Conservation (phyloP, 768 basidiomycete genomes). For the Leccinum truebloodii region DNA sequence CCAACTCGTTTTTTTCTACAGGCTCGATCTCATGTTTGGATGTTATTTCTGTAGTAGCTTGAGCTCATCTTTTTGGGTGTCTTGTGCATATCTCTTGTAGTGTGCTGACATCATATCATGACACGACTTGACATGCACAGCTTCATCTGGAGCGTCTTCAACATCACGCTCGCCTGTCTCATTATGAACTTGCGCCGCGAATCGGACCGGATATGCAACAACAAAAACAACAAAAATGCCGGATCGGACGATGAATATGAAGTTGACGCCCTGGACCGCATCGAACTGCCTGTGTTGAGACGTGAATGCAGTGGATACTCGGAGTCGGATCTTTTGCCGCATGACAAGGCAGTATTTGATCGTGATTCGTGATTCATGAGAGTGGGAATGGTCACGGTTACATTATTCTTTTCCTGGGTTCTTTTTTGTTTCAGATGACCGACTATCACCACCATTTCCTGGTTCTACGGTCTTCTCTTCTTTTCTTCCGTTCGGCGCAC, state of each 20-base stretch:
- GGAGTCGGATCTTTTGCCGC: background rate
- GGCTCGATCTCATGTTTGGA: background rate
- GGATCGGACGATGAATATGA: too few relatives aligned
- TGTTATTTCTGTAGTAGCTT: slow-evolving; percentile 12
- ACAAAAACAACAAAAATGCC: too few relatives aligned
- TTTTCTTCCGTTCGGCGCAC: background rate
- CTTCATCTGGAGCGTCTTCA: slow-evolving; percentile 28
- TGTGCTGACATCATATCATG: too few relatives aligned
- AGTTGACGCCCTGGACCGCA: background rate
- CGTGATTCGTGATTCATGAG: background rate
- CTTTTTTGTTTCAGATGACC: background rate
- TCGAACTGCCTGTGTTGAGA: slow-evolving; percentile 9
- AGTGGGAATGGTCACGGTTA: background rate
- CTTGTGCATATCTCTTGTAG: slow-evolving; percentile 18
- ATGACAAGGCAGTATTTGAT: background rate
- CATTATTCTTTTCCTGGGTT: background rate
- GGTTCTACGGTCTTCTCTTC: background rate
- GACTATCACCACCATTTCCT: background rate
- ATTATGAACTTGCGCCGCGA: slow-evolving; percentile 36
- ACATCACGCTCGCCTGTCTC: slow-evolving; percentile 35
- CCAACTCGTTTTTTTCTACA: background rate
- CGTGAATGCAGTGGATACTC: background rate
- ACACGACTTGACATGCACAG: slow-evolving; percentile 13
- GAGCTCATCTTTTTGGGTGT: slow-evolving; percentile 26
- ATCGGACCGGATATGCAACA: background rate